Percentiles rank a stretch among this genome's conserved stretches.
These are phyloP conservation scores for Clavispora asparagi DNA, from an alignment of 805 yeast genomes.

Conservation along the genomic window DNA sequence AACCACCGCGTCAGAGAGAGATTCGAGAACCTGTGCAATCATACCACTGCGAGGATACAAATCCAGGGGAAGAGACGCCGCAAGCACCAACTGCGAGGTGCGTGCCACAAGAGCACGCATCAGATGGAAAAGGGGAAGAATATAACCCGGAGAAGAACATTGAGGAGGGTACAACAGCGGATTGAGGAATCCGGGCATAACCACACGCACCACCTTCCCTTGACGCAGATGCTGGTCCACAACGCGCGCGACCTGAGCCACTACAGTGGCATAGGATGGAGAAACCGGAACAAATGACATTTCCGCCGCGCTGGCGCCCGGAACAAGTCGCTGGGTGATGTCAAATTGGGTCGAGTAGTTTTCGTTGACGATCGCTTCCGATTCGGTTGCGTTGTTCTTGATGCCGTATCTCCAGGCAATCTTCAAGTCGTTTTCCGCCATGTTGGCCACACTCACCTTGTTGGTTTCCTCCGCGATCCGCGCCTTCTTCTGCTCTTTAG, in stretches of 20 bases:
- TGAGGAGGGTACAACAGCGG: conserved; percentile 67
- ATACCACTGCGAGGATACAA: conserved; percentile 53
- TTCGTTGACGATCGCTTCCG: conserved; percentile 33
- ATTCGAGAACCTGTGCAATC: conserved; percentile 48
- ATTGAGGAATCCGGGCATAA: conserved; percentile 72
- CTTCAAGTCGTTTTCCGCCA: conserved; percentile 57
- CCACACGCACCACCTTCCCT: conserved; percentile 53
- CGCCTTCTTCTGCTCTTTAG: conserved; percentile 60
- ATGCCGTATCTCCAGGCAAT: conserved; percentile 93
- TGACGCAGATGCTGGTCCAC: conserved; percentile 32
- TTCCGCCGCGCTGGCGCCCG: conserved; percentile 61
- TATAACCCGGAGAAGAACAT: conserved; percentile 39
- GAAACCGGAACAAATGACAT: conserved; percentile 48
- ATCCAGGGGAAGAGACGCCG: conserved; percentile 58
- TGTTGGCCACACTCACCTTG: conserved; percentile 63
- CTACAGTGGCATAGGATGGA: conserved; percentile 13
- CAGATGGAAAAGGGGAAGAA: conserved; percentile 58
- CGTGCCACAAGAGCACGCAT: conserved; percentile 50
- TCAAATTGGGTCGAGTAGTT: conserved; percentile 67
- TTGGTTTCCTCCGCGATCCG: conserved; percentile 52
- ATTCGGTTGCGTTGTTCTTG: conserved; percentile 16
- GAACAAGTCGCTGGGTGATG: conserved; percentile 63
- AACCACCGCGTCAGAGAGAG: conserved; percentile 59
- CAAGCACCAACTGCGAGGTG: conserved; percentile 43
- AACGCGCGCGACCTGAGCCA: conserved; percentile 40